Conservation (phyloP, 2,329 filamentous ascomycete genomes). For the Curvularia lunata region DNA sequence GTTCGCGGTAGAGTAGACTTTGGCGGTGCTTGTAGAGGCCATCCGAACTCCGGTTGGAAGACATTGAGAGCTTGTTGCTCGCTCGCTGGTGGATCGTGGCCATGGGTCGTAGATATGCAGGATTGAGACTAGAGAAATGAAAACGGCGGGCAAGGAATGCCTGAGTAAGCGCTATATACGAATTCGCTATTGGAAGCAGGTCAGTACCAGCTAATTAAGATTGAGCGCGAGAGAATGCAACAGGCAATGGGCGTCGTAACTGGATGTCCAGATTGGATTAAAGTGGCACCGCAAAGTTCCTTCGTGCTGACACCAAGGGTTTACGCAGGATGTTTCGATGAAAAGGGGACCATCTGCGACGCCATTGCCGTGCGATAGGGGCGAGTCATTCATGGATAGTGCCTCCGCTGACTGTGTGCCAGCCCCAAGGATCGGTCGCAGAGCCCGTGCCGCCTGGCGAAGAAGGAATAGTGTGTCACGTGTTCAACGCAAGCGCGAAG, state of each 20-base stretch:
- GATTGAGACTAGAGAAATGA: conserved; percentile 1
- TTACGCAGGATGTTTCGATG: conserved; percentile 9
- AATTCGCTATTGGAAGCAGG: background rate
- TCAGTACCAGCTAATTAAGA: conserved; percentile 2
- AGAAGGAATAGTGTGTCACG: conserved; percentile 19
- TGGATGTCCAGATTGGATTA: conserved; percentile 1
- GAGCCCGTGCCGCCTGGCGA: conserved; percentile 12
- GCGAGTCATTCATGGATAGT: conserved; percentile 21
- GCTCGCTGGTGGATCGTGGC: conserved; percentile 19
- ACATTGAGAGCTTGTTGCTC: conserved; percentile 34
- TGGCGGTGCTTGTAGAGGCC: conserved; percentile 41
- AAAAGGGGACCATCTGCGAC: conserved; percentile 21
- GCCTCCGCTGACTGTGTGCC: conserved; percentile 9
- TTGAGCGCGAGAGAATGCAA: background rate
- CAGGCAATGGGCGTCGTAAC: background rate
- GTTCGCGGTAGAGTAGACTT: conserved; percentile 42
- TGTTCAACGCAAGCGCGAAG: conserved; percentile 10
- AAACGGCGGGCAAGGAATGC: conserved; percentile 1
- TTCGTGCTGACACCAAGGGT: conserved; percentile 4
- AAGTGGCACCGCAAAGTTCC: conserved; percentile 5
- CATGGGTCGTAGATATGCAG: conserved; percentile 14
- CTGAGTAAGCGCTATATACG: conserved; percentile 8
- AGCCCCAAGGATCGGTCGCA: conserved; percentile 18
- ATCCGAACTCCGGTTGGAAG: conserved; percentile 33
- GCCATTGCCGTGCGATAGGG: conserved; percentile 18